Evolutionary conservation across 257 asterid species (phyloP), one percentile per base, ranked within the genome.

Genomic region (Paraleonurus japonicus): DNA sequence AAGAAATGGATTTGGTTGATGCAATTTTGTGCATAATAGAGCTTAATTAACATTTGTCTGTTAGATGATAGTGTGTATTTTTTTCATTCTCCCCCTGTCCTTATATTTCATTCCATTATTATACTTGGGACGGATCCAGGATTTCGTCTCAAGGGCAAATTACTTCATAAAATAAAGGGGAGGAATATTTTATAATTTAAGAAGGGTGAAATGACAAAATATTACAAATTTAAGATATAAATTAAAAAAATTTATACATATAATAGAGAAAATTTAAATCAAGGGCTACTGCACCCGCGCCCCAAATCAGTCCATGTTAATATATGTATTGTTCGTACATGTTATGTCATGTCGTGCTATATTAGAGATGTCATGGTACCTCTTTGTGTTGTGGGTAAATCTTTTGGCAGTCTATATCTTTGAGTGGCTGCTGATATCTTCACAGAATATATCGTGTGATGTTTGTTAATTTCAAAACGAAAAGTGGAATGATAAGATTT

Each of bases 1-100:
- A 20, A 16, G 45, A 47, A 17, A 0, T 62, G 69, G 24, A 7
- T 24, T 70, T 67, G 66, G 67, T 57, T 66, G 58, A 43, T 55
- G 69, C 61, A 67, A 57, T 63, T 13, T 37, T 79, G 78, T 79
- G 69, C 70, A 75, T 71, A 74, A 55, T 78, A 78, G 71, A 53
- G 75, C 47, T 61, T 43, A 11, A 3, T 43, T 28, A 26, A 11
- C 6, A 4, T 27, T 59, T 28, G 9, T 59, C 23, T 26, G 19
- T 17, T 59, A 1, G 1, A 48, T 48, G 23, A 4, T 28, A 28
- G 33, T 28, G 33, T 28, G 3, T 28, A 28, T 28, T 3, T 28
- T 3, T 28, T 28, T 28, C 33, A 3, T 6, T 28, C 33, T 28
- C 33, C 33, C 33, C 5, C 33, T 28, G 43, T 35, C 43, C 1